A percentile compares a stretch with the other conserved stretches of the same genome.
Conservation (phyloP, 1,284 basidiomycete species). For the Leucoagaricus sp. region DNA sequence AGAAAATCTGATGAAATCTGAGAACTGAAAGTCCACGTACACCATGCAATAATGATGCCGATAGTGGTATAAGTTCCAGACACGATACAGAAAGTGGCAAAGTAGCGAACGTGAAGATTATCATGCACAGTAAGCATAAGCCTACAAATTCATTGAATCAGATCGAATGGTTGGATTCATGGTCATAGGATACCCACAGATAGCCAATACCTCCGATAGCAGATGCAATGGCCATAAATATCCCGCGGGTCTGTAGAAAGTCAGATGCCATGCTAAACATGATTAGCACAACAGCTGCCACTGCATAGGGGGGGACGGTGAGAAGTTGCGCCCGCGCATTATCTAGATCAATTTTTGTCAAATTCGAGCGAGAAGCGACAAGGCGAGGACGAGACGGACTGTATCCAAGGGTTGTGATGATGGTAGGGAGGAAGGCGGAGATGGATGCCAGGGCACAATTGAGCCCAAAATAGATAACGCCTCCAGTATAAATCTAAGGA, state of each 20-base stretch:
- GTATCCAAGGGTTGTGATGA: slow-evolving; percentile 72
- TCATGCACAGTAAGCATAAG: slow-evolving; percentile 47
- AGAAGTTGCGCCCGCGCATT: slow-evolving; percentile 57
- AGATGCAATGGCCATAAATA: slow-evolving; percentile 52
- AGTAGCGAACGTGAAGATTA: slow-evolving; percentile 58
- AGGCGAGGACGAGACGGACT: slow-evolving; percentile 29
- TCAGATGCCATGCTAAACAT: slow-evolving; percentile 70
- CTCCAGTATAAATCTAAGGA: slow-evolving; percentile 59
- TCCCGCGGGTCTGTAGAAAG: slow-evolving; percentile 68
- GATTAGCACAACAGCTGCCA: slow-evolving; percentile 69
- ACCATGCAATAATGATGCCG: slow-evolving; percentile 72
- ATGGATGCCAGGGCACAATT: slow-evolving; percentile 81
- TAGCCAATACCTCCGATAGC: slow-evolving; percentile 65
- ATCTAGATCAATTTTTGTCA: slow-evolving; percentile 23
- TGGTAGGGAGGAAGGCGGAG: slow-evolving; percentile 84
- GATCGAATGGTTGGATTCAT: neutral
- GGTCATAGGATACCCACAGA: slow-evolving; percentile 41
- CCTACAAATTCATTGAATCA: slow-evolving; percentile 30
- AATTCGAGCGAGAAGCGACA: slow-evolving; percentile 17
- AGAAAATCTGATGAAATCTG: neutral
- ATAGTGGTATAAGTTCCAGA: slow-evolving; percentile 71
- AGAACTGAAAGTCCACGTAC: slow-evolving; percentile 41
- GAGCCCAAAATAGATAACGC: slow-evolving; percentile 75
- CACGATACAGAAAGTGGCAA: slow-evolving; percentile 70
- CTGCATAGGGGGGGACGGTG: slow-evolving; percentile 83